Conservation (phyloP, 768 basidiomycete genomes). For the Lactarius pseudohatsudake region DNA sequence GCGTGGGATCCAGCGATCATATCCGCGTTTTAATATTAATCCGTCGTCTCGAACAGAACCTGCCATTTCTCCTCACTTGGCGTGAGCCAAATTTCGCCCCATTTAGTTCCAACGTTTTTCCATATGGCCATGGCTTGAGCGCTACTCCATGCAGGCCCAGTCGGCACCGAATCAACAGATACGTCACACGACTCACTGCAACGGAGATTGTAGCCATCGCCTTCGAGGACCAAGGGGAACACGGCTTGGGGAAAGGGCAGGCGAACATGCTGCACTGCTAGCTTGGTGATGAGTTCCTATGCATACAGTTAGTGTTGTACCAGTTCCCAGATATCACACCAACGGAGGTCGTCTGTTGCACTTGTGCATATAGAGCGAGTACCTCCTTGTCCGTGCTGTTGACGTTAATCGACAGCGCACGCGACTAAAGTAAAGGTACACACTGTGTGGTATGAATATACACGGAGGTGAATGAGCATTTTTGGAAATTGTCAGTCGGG, state of each 20-base stretch:
- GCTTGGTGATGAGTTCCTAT: constrained; percentile 10
- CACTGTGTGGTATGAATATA: neutral
- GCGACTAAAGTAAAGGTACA: neutral
- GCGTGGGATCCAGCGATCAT: neutral
- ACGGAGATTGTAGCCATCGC: constrained; percentile 10
- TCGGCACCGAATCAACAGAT: neutral
- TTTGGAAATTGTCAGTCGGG: neutral
- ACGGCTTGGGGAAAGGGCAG: constrained; percentile 3
- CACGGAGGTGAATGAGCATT: neutral
- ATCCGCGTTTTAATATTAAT: neutral
- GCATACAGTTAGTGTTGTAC: constrained; percentile 1
- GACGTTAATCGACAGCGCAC: neutral
- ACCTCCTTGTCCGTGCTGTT: neutral
- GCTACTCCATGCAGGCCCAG: neutral
- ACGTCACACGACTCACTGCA: constrained; percentile 4
- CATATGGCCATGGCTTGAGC: constrained; percentile 15
- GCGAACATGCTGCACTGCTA: neutral
- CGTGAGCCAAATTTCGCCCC: constrained; percentile 11
- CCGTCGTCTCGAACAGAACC: constrained; percentile 6
- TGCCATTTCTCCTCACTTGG: constrained; percentile 14
- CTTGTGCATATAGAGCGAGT: neutral
- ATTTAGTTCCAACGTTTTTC: constrained; percentile 13
- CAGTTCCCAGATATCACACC: neutral
- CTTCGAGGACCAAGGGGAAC: constrained; percentile 8
- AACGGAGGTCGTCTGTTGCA: neutral